Percentiles rank a stretch among this genome's conserved stretches.
Evolutionary conservation across 768 basidiomycete genomes (phyloP).

Genomic region (Mycena vulgaris): DNA sequence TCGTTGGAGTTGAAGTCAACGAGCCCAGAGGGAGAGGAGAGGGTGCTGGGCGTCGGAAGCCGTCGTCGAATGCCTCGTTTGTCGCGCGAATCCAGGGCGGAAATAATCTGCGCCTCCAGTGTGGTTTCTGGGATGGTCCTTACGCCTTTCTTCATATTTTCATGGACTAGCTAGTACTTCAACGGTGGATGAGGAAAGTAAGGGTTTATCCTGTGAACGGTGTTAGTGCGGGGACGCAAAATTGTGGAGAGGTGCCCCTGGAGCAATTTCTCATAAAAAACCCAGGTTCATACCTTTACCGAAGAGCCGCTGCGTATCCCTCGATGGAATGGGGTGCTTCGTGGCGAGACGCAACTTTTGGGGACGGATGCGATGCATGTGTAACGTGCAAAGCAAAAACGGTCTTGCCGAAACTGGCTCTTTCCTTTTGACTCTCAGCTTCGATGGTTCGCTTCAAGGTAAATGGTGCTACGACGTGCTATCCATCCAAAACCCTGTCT

Average conservation of each 20-base stretch:
- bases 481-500: background rate
- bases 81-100: constrained; percentile 76
- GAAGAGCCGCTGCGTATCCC: constrained; percentile 4
- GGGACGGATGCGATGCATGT: constrained; percentile 11
- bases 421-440: background rate
- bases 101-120: constrained; percentile 56
- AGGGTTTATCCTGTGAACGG: constrained; percentile 6
- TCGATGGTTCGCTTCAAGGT: constrained; percentile 84
- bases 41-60: constrained; percentile 70
- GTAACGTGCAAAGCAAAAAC: background rate
- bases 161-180: constrained; percentile 1
- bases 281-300: constrained; percentile 8
- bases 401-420: background rate
- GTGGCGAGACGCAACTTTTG: constrained; percentile 18
- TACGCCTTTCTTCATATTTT: constrained; percentile 14
- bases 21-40: constrained; percentile 52
- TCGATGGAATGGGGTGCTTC: background rate
- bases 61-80: constrained; percentile 77
- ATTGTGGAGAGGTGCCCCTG: background rate
- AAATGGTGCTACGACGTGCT: constrained; percentile 9
- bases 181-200: background rate
- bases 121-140: constrained; percentile 36
- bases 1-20: constrained; percentile 93
- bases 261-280: background rate
- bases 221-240: background rate